Evolutionary conservation across 2,329 filamentous ascomycete species (phyloP).

Genomic region (Atkinsonella texensis): DNA sequence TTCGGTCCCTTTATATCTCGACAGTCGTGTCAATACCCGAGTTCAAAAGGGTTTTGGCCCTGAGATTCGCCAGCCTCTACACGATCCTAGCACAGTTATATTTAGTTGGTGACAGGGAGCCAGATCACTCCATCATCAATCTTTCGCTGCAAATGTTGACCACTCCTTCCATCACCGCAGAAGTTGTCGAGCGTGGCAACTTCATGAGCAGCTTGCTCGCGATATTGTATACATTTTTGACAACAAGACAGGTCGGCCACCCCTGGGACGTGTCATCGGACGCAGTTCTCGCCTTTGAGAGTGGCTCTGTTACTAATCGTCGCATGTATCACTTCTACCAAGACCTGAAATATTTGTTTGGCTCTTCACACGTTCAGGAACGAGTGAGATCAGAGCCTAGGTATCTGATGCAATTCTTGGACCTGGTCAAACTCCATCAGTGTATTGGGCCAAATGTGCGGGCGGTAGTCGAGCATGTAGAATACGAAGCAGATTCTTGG

Average conservation of each 20-base stretch:
- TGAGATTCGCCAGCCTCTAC: slow-evolving; percentile 92
- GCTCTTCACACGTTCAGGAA: slow-evolving; percentile 78
- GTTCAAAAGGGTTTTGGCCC: slow-evolving; percentile 86
- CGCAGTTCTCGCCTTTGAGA: slow-evolving; percentile 83
- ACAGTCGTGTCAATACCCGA: slow-evolving; percentile 91
- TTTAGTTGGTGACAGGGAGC: slow-evolving; percentile 88
- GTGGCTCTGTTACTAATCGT: slow-evolving; percentile 86
- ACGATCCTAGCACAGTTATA: slow-evolving; percentile 90
- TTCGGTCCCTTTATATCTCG: slow-evolving; percentile 88
- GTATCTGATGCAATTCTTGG: slow-evolving; percentile 88
- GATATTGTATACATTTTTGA: slow-evolving; percentile 94
- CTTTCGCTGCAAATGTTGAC: slow-evolving; percentile 94
- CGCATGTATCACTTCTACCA: slow-evolving; percentile 97
- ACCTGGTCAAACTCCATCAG: slow-evolving; percentile 90
- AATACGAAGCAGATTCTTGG: slow-evolving; percentile 97
- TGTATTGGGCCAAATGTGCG: slow-evolving; percentile 90
- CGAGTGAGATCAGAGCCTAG: slow-evolving; percentile 70
- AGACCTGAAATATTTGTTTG: slow-evolving; percentile 83
- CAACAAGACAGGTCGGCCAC: slow-evolving; percentile 88
- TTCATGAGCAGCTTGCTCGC: slow-evolving; percentile 92
- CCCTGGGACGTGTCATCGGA: slow-evolving; percentile 78
- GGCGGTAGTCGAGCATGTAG: slow-evolving; percentile 88
- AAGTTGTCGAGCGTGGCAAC: slow-evolving; percentile 89
- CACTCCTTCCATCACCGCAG: slow-evolving; percentile 89
- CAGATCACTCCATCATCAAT: slow-evolving; percentile 97